Evolutionary conservation across 495 filamentous ascomycete genomes (phyloP).

Genomic region (Podospora bellae-mahoneyi): DNA sequence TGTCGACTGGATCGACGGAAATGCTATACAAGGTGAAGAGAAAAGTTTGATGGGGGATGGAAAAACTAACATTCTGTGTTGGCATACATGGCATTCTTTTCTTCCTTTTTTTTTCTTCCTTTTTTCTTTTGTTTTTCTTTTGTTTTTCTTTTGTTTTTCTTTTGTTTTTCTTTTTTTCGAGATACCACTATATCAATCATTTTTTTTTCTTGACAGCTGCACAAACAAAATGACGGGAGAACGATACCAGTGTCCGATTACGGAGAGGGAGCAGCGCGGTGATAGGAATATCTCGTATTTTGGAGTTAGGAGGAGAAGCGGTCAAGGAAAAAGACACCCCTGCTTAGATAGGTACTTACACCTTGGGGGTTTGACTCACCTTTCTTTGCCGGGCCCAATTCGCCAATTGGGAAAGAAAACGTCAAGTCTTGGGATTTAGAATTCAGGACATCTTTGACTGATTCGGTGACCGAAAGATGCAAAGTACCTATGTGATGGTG

Average conservation of each 20-base stretch:
- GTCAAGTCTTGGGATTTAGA: too few relatives aligned
- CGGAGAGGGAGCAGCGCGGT: background rate
- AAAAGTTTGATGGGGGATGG: background rate
- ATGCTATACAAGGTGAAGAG: background rate
- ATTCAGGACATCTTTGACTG: too few relatives aligned
- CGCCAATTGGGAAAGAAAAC: too few relatives aligned
- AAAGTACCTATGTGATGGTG: too few relatives aligned
- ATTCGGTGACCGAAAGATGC: too few relatives aligned
- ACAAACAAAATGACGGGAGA: background rate
- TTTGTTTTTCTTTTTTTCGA: background rate
- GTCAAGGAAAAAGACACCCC: background rate
- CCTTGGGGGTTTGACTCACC: too few relatives aligned
- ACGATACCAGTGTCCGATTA: background rate
- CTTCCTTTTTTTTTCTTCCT: background rate
- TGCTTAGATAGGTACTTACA: background rate
- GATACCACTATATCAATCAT: background rate
- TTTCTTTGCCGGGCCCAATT: too few relatives aligned
- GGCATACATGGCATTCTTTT: background rate
- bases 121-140: background rate
- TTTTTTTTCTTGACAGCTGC: too few relatives aligned
- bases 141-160: background rate
- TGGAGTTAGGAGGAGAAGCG: background rate
- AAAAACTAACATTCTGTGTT: background rate
- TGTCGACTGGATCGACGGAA: background rate
- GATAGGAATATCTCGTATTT: background rate